Evolutionary conservation across 2,329 filamentous ascomycete species (phyloP), one percentile per base, ranked within the genome.

Genomic region (Claviceps sp.): DNA sequence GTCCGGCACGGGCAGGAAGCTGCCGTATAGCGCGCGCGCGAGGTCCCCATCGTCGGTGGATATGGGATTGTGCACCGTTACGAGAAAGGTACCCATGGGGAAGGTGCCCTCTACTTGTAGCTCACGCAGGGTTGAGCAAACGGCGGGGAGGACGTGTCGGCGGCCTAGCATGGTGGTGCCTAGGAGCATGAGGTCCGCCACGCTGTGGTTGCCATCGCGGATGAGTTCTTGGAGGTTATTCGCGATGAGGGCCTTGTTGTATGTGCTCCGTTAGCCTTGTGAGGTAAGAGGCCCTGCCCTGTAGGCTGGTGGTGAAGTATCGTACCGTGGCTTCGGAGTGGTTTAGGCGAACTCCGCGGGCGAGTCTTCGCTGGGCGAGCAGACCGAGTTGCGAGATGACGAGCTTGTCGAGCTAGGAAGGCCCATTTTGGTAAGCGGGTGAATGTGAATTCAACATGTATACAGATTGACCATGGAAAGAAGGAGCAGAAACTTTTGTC

Each of bases 31-130:
- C 1, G 91, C 91, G 61, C 83, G 83, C n/a, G 80, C 81, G 37
- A 96, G 74, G 66, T 96, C 83, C 5, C 90, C 91, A 64, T 96
- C 86, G 57, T 95, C 85, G 54, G 82, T 83, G 57, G 82, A 81
- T 67, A 97, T 85, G 26, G 91, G 91, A 64, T 94, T 82, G 69
- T 95, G 88, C 17, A 97, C 88, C 0, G 91, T 97, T 38, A 97
- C 90, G 42, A 97, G 82, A 64, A 95, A 96, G 2, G 90, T 95
- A 51, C 91, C 91, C 6, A 80, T 85, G 29, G 82, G 84, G 64
- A 97, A 97, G 2, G 90, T 97, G 54, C 91, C 91, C 69, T 97
- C 91, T 57, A 97, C 86, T 74, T 94, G 88, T 59, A 97, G 79
- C 70, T 95, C 86, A 53, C 80, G 76, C 44, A 97, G 79, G 3